Evolutionary conservation across 495 filamentous ascomycete species (phyloP), one percentile per base, ranked within the genome.

Genomic region (Platismatia glauca): DNA sequence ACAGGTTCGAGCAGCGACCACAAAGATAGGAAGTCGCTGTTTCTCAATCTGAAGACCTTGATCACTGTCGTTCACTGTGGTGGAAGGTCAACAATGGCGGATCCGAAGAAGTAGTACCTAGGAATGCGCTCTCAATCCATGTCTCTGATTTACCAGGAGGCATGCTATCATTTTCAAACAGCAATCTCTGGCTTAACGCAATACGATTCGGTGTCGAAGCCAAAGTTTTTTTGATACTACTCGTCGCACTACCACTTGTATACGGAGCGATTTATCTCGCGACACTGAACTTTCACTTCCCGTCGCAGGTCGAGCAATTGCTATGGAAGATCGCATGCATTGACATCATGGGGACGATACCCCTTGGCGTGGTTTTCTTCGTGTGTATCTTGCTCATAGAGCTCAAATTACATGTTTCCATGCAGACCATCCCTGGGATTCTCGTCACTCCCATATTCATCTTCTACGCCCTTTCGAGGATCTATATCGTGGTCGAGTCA

Each of bases 211-310:
- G n/a, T n/a, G 7, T n/a, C 20, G 4, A 0, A 4, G 38, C 15
- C 18, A 35, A n/a, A 1, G 20, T 24, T 13, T n/a, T 13, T 4
- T 24, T 37, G 55, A 9, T 46, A 44, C 41, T 35, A 43, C 34
- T 60, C 9, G 16, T 35, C 22, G 24, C 38, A 7, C 22, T 60
- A 34, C 31, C 38, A 35, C 29, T 12, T n/a, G 11, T 34, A 13
- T 71, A 70, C 29, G 48, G 58, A 24, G 60, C 52, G 22, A 64
- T 71, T 13, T 73, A 70, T n/a, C 43, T 74, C 39, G 29, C 67
- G 35, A 65, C 64, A 0, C 74, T 67, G 73, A 66, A 70, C 41
- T 67, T 60, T 44, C 12, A 58, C 0, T 75, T 73, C 39, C 70
- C 73, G 0, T 57, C 72, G 1, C 11, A 53, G 5, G 55, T 57